Base-by-base conservation (phyloP, 192 early-diverging fungal genomes). In the Entophlyctis helioformis region DNA sequence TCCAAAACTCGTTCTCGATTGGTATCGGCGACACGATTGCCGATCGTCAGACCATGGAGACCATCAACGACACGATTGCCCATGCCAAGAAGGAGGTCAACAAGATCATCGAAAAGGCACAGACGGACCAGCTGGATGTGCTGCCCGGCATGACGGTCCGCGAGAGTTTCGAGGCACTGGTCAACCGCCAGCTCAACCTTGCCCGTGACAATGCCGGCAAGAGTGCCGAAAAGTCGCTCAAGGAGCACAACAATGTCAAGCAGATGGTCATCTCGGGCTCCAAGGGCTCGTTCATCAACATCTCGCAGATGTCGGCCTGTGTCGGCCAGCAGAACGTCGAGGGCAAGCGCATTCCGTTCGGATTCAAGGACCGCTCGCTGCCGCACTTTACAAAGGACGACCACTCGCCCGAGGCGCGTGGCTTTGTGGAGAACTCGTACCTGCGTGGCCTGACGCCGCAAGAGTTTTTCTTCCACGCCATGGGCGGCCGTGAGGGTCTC, bases 281-380 rank as follows among this genome's bases (percentile, higher is more conserved):
- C 26, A 98, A 98, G 56, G 95, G 95, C 39, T 90, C 86, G 8
- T 82, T 81, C 45, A 86, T 98, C 46, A 98, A 98, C 62, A 82
- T 95, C 29, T 90, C 92, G 22, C 95, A 98, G 67, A 98, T 98
- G 87, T 72, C 89, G 16, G 91, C 89, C 16, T 91, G 86, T 84
- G 92, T 98, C n/a, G 95, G 95, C 33, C 95, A 96, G 65, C 95
- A 98, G 61, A 90, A 89, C 67, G 91, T 98, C n/a, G 92, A 98
- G 55, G 95, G 95, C 52, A 90, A 89, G 57, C 89, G 95, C 50
- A 95, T 98, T 66, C 91, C 89, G 13, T 96, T 86, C 51, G 92
- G 92, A 3, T 96, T 98, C 71, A 83, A 83, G 62, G 81, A 87
- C 62, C 82, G 95, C 32, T 82, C 92, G 1, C 69, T 98, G 51